phyloP scores from a whole-genome alignment of 345 rosid genomes.

The Arabidopsis arenosa region DNA sequence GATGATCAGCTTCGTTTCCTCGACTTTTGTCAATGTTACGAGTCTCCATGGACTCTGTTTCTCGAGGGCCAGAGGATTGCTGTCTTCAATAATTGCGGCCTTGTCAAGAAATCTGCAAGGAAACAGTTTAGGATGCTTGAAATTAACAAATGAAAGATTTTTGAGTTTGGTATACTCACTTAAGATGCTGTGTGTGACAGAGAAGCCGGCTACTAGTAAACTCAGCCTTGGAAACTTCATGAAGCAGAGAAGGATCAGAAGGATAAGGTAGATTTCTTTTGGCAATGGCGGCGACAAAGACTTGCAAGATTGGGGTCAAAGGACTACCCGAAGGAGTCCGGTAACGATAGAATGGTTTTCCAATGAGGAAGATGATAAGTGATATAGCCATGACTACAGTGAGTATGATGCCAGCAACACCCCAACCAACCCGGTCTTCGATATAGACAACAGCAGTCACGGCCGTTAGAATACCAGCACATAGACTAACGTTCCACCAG shows the following conservation, averaged over 20 bases:
- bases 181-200: slow-evolving; percentile 66
- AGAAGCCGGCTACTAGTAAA: slow-evolving; percentile 58
- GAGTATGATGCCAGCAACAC: slow-evolving; percentile 66
- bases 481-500: slow-evolving; percentile 88
- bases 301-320: slow-evolving; percentile 81
- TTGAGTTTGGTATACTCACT: slow-evolving; percentile 52
- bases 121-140: neutral
- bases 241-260: slow-evolving; percentile 53
- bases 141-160: neutral
- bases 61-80: slow-evolving; percentile 32
- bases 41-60: slow-evolving; percentile 73
- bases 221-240: slow-evolving; percentile 53
- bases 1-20: slow-evolving; percentile 81
- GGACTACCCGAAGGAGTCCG: slow-evolving; percentile 75
- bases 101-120: slow-evolving; percentile 80
- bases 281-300: slow-evolving; percentile 72
- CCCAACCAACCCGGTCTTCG: slow-evolving; percentile 87
- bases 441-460: slow-evolving; percentile 77
- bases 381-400: slow-evolving; percentile 65
- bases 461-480: slow-evolving; percentile 72
- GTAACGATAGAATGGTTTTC: slow-evolving; percentile 76
- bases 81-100: slow-evolving; percentile 69
- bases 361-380: slow-evolving; percentile 63
- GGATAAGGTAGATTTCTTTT: slow-evolving; percentile 74
- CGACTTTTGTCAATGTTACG: slow-evolving; percentile 80